phyloP scores from a whole-genome alignment of 2,329 filamentous ascomycete genomes.

The Fusarium cicatricum region DNA sequence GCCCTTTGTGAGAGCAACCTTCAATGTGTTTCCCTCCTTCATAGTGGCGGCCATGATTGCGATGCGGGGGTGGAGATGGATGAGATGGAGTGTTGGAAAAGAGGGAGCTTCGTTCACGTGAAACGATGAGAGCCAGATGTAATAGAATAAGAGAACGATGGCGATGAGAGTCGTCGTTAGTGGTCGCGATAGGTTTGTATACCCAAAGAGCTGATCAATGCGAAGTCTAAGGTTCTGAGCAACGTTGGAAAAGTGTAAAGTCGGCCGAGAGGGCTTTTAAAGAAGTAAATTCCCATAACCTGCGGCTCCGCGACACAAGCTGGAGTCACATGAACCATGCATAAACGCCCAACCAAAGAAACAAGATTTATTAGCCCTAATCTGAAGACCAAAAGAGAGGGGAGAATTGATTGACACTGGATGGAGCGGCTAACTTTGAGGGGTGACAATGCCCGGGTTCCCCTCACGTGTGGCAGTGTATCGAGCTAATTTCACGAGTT shows the following conservation, averaged over 20 bases:
- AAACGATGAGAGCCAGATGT: too few species aligned
- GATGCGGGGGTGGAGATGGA: not conserved
- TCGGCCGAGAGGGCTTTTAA: not conserved
- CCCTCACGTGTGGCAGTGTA: too few species aligned
- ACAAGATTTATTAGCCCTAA: not conserved
- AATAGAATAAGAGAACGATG: too few species aligned
- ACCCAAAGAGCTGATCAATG: not conserved
- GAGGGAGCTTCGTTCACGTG: too few species aligned
- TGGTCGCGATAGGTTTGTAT: too few species aligned
- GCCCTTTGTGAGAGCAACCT: slow-evolving; percentile 7
- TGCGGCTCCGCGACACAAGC: not conserved
- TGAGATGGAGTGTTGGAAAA: not conserved
- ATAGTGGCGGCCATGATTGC: not conserved
- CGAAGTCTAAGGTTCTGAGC: not conserved
- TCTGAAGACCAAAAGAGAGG: not conserved
- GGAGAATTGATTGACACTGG: not conserved
- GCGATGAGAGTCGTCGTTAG: not conserved
- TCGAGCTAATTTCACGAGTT: too few species aligned
- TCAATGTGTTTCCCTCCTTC: slow-evolving; percentile 4
- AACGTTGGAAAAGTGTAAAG: too few species aligned
- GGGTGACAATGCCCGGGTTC: not conserved
- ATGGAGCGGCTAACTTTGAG: not conserved
- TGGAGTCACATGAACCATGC: not conserved
- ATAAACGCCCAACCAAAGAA: not conserved
- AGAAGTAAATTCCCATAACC: not conserved